Conservation (phyloP, 2,329 filamentous ascomycete genomes). For the Ceratocystis alfenasii region DNA sequence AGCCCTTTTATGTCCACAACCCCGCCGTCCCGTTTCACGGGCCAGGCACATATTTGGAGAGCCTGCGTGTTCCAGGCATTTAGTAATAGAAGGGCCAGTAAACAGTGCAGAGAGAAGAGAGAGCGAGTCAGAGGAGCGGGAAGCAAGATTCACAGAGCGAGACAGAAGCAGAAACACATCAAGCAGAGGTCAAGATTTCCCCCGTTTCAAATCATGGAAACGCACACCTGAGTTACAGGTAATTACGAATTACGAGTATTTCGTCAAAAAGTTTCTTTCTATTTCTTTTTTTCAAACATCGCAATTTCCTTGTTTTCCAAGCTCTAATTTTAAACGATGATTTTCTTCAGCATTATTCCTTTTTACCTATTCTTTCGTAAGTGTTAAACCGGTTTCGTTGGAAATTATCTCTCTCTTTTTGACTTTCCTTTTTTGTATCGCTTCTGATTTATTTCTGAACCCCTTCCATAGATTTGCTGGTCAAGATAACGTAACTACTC, state of each 20-base stretch:
- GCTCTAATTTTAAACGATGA: neutral
- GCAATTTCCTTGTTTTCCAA: neutral
- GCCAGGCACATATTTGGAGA: slow-evolving; percentile 1
- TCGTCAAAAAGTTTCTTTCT: neutral
- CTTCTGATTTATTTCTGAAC: neutral
- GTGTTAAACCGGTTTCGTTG: neutral
- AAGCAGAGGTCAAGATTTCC: neutral
- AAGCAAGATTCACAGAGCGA: neutral
- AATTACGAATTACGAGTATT: neutral
- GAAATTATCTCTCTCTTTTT: neutral
- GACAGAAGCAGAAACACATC: neutral
- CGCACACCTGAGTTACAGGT: neutral
- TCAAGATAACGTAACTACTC: neutral
- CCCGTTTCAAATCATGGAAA: too few species aligned
- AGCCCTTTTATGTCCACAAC: neutral
- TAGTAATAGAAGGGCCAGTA: neutral
- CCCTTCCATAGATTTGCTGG: neutral
- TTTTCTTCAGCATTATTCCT: neutral
- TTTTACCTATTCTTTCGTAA: neutral
- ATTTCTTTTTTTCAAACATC: neutral
- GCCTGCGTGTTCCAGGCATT: neutral
- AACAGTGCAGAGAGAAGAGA: neutral
- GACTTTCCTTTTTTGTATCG: neutral
- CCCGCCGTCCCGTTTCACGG: neutral
- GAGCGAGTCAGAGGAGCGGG: neutral